Evolutionary conservation across 2,329 filamentous ascomycete species (phyloP), one percentile per base, ranked within the genome.

Genomic region (Septoria linicola): DNA sequence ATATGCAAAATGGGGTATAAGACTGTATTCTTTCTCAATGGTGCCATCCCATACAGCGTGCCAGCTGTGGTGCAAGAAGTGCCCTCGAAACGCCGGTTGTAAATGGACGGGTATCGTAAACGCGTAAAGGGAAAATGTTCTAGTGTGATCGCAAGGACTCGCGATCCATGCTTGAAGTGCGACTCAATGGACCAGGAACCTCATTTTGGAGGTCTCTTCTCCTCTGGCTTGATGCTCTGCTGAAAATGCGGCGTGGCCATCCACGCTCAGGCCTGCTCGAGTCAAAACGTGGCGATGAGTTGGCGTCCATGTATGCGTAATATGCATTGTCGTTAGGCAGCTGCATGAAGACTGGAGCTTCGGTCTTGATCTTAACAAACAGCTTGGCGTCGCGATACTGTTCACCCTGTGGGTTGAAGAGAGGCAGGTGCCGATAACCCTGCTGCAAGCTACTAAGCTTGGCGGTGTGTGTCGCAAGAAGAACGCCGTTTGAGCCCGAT

Each of bases 381-480:
- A 99, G 77, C 8, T 90, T 95, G 2, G 93, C 96, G 72, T 96
- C 96, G 36, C 96, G 79, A 68, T 95, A 97, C 63, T 91, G 89
- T 63, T 96, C 91, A 54, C 91, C 93, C 57, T 89, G 88, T 49
- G 83, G 80, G 71, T 97, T 91, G 69, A 89, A 87, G 13, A 99
- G 78, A 8, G 92, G 93, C 46, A 97, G 77, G 54, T 95, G 95
- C 55, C 92, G 89, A 70, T 93, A 97, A 21, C 93, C 93, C 70
- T 93, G 85, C 67, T 92, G 89, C 35, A 97, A 80, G 66, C 85
- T 95, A 73, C 80, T 85, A 44, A 97, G 83, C 73, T 97, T 97
- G 57, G 89, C 91, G 1, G 89, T 97, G 71, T 92, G 97, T 1
- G 87, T 93, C 2, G 89, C 93, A 51, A 96, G 79, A 17, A 89